These are phyloP conservation scores for Sideroxylon spinosum DNA, from an alignment of 179 eudicot species.

Conservation along the genomic window DNA sequence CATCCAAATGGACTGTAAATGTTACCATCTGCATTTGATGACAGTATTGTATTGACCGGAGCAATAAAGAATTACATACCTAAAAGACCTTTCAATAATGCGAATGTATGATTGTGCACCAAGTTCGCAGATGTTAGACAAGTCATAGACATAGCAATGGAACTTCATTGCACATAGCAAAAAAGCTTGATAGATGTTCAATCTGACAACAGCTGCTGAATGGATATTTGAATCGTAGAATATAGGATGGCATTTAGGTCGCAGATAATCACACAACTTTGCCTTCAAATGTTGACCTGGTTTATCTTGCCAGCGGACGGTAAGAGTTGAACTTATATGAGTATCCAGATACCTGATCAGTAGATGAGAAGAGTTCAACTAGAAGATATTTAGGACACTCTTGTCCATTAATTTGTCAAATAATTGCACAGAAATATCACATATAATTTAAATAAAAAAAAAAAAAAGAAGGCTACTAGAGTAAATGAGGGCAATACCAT, in stretches of 20 bases:
- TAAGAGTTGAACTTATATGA: slow-evolving; percentile 65
- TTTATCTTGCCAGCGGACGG: slow-evolving; percentile 53
- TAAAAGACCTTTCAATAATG: slow-evolving; percentile 50
- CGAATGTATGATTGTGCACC: slow-evolving; percentile 28
- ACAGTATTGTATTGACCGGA: background rate
- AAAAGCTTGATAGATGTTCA: slow-evolving; percentile 78
- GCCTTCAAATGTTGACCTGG: slow-evolving; percentile 46
- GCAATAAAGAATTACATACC: slow-evolving; percentile 37
- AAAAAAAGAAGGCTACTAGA: background rate
- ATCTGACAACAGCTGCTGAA: slow-evolving; percentile 64
- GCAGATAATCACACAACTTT: slow-evolving; percentile 65
- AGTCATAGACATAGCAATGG: slow-evolving; percentile 55
- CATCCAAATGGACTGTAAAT: too few relatives aligned
- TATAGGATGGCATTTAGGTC: slow-evolving; percentile 80
- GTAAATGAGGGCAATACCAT: background rate
- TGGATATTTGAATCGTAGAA: slow-evolving; percentile 73
- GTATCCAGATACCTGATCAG: slow-evolving; percentile 52
- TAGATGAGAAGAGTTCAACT: slow-evolving; percentile 4
- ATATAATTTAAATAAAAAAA: background rate
- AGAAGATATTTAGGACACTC: background rate
- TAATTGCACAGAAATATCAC: too few relatives aligned
- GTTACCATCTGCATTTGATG: background rate
- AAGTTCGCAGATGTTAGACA: slow-evolving; percentile 42
- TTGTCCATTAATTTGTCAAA: background rate
- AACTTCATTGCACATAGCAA: slow-evolving; percentile 87